Evolutionary conservation across 1,139 yeast genomes (phyloP).

Genomic region (Diutina mesorugosa): DNA sequence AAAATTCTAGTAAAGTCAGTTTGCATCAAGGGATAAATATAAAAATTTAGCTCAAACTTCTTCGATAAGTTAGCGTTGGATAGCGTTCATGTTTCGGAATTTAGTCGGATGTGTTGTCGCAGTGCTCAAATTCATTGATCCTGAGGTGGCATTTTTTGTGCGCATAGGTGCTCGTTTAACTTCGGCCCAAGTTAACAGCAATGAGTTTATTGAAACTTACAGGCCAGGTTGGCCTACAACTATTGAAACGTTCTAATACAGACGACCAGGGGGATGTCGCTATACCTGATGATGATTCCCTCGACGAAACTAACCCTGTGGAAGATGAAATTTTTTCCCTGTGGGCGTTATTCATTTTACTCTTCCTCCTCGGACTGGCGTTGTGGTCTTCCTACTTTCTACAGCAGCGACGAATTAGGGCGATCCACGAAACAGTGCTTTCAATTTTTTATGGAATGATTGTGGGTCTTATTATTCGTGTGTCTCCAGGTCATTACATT

Average conservation of each 20-base stretch:
- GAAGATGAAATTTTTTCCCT: slow-evolving; percentile 92
- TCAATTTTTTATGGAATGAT: slow-evolving; percentile 96
- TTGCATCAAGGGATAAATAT: too few species aligned
- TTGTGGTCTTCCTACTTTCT: slow-evolving; percentile 91
- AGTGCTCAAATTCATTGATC: not conserved
- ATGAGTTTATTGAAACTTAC: not conserved
- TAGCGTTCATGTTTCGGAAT: too few species aligned
- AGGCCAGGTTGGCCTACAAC: not conserved
- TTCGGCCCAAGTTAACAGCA: not conserved
- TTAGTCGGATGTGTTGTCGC: not conserved
- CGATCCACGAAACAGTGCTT: slow-evolving; percentile 91
- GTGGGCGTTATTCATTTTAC: slow-evolving; percentile 88
- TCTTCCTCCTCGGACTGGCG: slow-evolving; percentile 73
- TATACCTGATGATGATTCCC: not conserved
- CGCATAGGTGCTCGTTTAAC: not conserved
- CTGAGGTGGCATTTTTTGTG: not conserved
- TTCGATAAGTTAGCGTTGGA: too few species aligned
- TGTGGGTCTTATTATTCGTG: slow-evolving; percentile 80
- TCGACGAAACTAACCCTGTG: slow-evolving; percentile 70
- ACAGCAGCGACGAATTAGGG: slow-evolving; percentile 84
- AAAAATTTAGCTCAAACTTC: too few species aligned
- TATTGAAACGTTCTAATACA: not conserved
- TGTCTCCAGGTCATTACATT: slow-evolving; percentile 91
- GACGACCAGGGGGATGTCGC: not conserved
- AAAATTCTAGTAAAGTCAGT: too few species aligned